Base-by-base conservation (phyloP, 306 rosid species). In the Vigna angularis region DNA sequence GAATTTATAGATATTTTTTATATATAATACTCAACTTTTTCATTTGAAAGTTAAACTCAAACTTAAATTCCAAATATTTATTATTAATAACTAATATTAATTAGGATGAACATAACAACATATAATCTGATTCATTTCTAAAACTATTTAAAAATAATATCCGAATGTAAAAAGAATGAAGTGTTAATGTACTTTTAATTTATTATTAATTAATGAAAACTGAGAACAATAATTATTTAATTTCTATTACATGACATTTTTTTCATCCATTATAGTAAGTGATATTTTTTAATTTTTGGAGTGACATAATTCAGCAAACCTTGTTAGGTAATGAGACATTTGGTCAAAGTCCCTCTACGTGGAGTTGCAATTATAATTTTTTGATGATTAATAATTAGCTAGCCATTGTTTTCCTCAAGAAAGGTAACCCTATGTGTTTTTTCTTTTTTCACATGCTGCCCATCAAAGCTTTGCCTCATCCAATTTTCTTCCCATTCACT, bases 321-420 rank as follows among this genome's bases (percentile, higher is more conserved):
- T 34, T 57, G 74, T 58, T 79, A 45, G 82, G 82, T 57, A 75
- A 55, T 5, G 70, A 69, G 85, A 68, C 85, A 72, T 73, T 80
- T 82, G 79, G 83, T 87, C 90, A 79, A 87, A 84, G 86, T 47
- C 49, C 81, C 85, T 76, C 86, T 72, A 81, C 72, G 58, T 52
- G 75, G 79, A 71, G 62, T 69, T 45, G 57, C 83, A 74, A 72
- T 82, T 82, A 59, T 59, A 71, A 73, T 48, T 69, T 76, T 76
- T 22, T 20, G 22, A 40, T 55, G 48, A 52, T 74, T 79, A 66
- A 87, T 73, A 72, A 87, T 66, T 75, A 74, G 66, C 79, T 85
- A 77, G 77, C 47, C 74, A 73, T 87, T 88, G 87, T 78, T 83
- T 76, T 81, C 83, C 83, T 86, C 85, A 81, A 86, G 83, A 85